phyloP scores from a whole-genome alignment of 2,329 filamentous ascomycete species.

The Verticillium alfalfae region DNA sequence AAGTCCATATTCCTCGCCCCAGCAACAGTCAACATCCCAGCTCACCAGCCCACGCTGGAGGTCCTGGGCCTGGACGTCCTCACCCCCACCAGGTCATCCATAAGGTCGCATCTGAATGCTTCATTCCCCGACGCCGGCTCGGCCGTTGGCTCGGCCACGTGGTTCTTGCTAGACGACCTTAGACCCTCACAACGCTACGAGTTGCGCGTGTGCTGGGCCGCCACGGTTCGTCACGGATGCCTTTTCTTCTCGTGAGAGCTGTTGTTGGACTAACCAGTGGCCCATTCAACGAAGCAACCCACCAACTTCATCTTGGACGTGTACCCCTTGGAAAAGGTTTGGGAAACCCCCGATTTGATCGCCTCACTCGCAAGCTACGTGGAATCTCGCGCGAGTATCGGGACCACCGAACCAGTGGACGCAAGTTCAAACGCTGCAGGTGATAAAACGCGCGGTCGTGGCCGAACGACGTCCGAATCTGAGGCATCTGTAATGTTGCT shows the following conservation, averaged over 20 bases:
- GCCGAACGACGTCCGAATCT: not conserved
- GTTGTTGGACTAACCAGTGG: constrained; percentile 1
- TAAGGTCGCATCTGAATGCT: constrained; percentile 61
- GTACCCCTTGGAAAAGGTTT: constrained; percentile 55
- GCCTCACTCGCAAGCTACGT: constrained; percentile 61
- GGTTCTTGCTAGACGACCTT: constrained; percentile 72
- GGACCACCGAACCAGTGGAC: constrained; percentile 9
- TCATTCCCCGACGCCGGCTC: constrained; percentile 55
- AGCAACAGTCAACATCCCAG: constrained; percentile 46
- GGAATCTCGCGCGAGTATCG: constrained; percentile 34
- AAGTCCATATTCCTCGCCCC: constrained; percentile 86
- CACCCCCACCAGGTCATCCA: constrained; percentile 46
- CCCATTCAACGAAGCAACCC: constrained; percentile 61
- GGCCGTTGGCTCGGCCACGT: constrained; percentile 59
- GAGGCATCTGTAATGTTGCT: constrained; percentile 60
- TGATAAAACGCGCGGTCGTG: not conserved
- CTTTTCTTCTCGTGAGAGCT: not conserved
- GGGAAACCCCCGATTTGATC: constrained; percentile 57
- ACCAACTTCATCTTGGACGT: constrained; percentile 70
- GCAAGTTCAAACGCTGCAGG: constrained; percentile 5
- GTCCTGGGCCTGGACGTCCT: constrained; percentile 61
- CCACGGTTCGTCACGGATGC: constrained; percentile 58
- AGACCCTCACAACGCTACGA: constrained; percentile 76
- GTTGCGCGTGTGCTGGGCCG: constrained; percentile 87
- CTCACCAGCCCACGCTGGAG: constrained; percentile 48